Evolutionary conservation across 139 green algal species (phyloP).

Genomic region (Chlorella sp.): DNA sequence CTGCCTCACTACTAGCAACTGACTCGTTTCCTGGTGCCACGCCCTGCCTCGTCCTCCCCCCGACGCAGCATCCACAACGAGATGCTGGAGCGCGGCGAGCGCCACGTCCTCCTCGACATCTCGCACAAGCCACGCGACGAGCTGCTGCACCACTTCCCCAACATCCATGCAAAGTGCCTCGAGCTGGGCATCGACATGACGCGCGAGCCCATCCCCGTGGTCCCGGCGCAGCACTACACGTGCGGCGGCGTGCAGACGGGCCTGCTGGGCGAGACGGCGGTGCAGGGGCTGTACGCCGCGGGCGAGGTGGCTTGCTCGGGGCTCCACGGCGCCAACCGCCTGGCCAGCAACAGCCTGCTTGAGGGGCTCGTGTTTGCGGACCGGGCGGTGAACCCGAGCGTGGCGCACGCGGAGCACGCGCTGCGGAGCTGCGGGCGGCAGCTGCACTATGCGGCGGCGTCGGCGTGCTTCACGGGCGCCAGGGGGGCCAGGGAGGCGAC

Average conservation of each 20-base stretch:
- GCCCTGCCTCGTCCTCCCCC: too few species aligned
- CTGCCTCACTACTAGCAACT: too few species aligned
- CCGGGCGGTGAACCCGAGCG: slow-evolving; percentile 67
- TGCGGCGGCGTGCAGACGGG: slow-evolving; percentile 92
- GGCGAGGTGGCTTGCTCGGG: slow-evolving; percentile 91
- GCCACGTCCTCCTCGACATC: slow-evolving; percentile 93
- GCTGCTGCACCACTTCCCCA: slow-evolving; percentile 89
- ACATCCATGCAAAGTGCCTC: slow-evolving; percentile 73
- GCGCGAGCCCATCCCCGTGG: slow-evolving; percentile 85
- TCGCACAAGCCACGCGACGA: slow-evolving; percentile 64
- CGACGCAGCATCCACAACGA: slow-evolving; percentile 78
- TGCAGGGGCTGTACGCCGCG: slow-evolving; percentile 87
- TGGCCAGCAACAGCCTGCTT: slow-evolving; percentile 94
- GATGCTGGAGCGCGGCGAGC: slow-evolving; percentile 55
- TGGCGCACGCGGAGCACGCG: slow-evolving; percentile 66
- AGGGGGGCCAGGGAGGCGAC: slow-evolving; percentile 9
- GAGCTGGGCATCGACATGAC: slow-evolving; percentile 90
- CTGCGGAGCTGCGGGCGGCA: slow-evolving; percentile 29
- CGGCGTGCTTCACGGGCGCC: slow-evolving; percentile 31
- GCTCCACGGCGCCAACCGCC: slow-evolving; percentile 94
- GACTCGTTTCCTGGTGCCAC: too few species aligned
- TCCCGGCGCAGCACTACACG: slow-evolving; percentile 95
- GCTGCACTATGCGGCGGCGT: slow-evolving; percentile 42
- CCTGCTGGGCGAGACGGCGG: slow-evolving; percentile 77
- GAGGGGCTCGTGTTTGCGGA: slow-evolving; percentile 95